phyloP scores from a whole-genome alignment of 139 green algal genomes.

The Chlorella sorokiniana region DNA sequence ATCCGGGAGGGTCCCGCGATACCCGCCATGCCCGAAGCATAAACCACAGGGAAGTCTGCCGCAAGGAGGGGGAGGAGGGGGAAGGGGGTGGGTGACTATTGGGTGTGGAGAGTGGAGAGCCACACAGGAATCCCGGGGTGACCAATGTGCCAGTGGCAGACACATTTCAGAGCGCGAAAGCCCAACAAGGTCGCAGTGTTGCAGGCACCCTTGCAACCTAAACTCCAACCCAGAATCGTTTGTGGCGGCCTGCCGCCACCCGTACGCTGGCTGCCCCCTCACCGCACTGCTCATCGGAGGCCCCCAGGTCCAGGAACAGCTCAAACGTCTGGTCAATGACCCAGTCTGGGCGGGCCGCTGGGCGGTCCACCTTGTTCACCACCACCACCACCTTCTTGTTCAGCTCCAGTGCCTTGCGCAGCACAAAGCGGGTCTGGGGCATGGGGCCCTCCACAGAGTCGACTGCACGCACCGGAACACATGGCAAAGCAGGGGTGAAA shows the following conservation, averaged over 20 bases:
- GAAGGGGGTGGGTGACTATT: neutral
- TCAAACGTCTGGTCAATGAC: slow-evolving; percentile 95
- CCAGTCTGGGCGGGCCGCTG: slow-evolving; percentile 76
- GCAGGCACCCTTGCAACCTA: no score
- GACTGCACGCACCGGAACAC: no score
- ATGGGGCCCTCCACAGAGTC: slow-evolving; percentile 97
- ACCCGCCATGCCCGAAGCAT: slow-evolving; percentile 90
- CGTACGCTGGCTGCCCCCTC: neutral
- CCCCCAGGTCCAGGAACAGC: slow-evolving; percentile 96
- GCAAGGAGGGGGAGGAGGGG: no score
- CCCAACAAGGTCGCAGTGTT: no score
- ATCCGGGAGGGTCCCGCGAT: slow-evolving; percentile 80
- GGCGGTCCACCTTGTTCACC: slow-evolving; percentile 98
- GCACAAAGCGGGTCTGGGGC: slow-evolving; percentile 99
- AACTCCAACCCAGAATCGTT: no score
- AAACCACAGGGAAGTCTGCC: slow-evolving; percentile 81
- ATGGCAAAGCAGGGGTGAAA: no score
- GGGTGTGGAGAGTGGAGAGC: neutral
- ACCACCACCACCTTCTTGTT: slow-evolving; percentile 97
- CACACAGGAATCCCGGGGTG: no score
- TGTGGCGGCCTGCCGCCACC: no score
- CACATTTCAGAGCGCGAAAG: no score
- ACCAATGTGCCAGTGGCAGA: no score
- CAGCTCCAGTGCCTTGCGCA: slow-evolving; percentile 94
- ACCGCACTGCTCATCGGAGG: slow-evolving; percentile 93